Base-by-base conservation (phyloP, 177 flowering plant genomes). In the Tripterygium wilfordii region DNA sequence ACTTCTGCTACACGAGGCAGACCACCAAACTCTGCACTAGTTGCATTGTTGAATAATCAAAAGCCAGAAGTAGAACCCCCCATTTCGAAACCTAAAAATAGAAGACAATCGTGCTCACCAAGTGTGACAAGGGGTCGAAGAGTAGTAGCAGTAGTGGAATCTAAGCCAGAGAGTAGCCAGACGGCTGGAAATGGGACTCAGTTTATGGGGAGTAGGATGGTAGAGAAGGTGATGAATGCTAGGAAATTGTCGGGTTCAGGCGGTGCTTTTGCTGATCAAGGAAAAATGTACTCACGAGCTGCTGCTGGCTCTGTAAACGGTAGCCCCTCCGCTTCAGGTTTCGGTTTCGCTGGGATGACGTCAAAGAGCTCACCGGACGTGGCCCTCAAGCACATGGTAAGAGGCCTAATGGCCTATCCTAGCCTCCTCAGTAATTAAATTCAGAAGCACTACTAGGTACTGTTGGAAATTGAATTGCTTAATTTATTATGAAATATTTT, bases 191-290 rank as follows among this genome's bases (percentile, higher is more conserved):
- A 10, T 53, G 53, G 60, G 29, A 24, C 69, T 8, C 56, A 63
- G 19, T 40, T 74, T 8, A 38, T 72, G 13, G 88, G 83, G 20
- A 82, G 82, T 40, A 49, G 53, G 35, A 77, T 79, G 80, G 77
- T 82, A 49, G 80, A 82, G 15, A 82, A 64, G 66, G 60, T 77
- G 36, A 64, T 81, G 88, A 81, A 72, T 51, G 88, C 84, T 1
- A 71, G 84, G 54, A 75, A 63, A 48, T 54, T 57, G 35, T 42
- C 18, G 1, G 48, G 36, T 4, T n/a, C n/a, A n/a, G n/a, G n/a
- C n/a, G n/a, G n/a, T n/a, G n/a, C n/a, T n/a, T n/a, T n/a, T n/a
- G 43, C 33, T 14, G 63, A 67, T 22, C 75, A 63, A 24, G 59
- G 49, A 41, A 62, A 61, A 7, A 29, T 44, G 4, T 68, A 51